Percentiles rank a stretch among this genome's conserved stretches.
Evolutionary conservation across 2,329 filamentous ascomycete genomes (phyloP).

Genomic region (Fonsecaea multimorphosa): DNA sequence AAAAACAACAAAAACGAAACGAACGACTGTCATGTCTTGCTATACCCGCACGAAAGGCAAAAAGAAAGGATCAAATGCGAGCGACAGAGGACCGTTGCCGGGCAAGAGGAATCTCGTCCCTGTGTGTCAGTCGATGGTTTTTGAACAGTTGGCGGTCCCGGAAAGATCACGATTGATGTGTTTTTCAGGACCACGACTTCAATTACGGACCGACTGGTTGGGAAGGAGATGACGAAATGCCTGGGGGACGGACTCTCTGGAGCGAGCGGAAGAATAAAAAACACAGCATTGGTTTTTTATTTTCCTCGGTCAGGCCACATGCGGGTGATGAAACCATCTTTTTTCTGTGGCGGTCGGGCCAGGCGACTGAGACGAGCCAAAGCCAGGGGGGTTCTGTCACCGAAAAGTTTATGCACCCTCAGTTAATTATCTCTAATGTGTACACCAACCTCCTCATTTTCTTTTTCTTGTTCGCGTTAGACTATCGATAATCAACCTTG

Average conservation of each 20-base stretch:
- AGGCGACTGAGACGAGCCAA: conserved; percentile 22
- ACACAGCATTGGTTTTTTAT: conserved; percentile 24
- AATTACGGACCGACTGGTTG: conserved; percentile 18
- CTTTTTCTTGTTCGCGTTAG: conserved; percentile 39
- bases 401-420: conserved; percentile 42
- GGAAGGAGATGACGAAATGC: conserved; percentile 23
- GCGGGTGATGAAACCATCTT: conserved; percentile 26
- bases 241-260: conserved; percentile 21
- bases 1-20: conserved; percentile 27
- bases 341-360: conserved; percentile 34
- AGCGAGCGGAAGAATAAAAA: conserved; percentile 21
- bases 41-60: conserved; percentile 29
- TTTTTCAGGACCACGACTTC: conserved; percentile 24
- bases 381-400: conserved; percentile 34
- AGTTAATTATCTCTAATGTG: conserved; percentile 41
- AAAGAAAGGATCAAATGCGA: conserved; percentile 18
- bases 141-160: conserved; percentile 15
- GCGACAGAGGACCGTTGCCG: conserved; percentile 20
- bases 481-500: conserved; percentile 52
- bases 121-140: conserved; percentile 21
- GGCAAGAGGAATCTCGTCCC: conserved; percentile 33
- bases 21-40: conserved; percentile 34
- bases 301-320: conserved; percentile 33
- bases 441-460: conserved; percentile 42
- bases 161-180: conserved; percentile 27